These are phyloP conservation scores for Syzygium syzygioides DNA, from an alignment of 441 rosid species.

Conservation along the genomic window DNA sequence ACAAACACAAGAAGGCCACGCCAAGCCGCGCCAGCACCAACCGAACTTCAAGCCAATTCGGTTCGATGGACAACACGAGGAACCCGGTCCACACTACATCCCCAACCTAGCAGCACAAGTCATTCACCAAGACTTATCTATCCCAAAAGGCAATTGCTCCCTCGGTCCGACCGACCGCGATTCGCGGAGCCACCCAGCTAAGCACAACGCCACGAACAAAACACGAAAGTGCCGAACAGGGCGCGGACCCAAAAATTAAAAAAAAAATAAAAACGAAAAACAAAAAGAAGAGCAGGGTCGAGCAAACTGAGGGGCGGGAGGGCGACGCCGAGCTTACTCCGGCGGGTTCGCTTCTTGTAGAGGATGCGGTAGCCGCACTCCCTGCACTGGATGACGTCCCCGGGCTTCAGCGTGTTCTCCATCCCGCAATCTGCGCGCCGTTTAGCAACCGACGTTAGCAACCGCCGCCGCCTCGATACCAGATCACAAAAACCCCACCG, in stretches of 20 bases:
- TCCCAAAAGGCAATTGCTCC: not conserved
- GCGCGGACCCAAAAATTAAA: not conserved
- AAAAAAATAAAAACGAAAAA: too few relatives aligned
- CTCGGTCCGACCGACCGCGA: not conserved
- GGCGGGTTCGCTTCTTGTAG: conserved; percentile 90
- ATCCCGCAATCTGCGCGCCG: not conserved
- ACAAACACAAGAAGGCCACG: not conserved
- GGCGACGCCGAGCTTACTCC: not conserved
- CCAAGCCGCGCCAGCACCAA: not conserved
- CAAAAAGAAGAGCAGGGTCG: not conserved
- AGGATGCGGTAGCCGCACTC: conserved; percentile 96
- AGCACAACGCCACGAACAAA: not conserved
- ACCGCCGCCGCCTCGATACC: not conserved
- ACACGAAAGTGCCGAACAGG: not conserved
- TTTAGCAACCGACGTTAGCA: not conserved
- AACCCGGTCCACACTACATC: not conserved
- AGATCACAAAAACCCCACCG: not conserved
- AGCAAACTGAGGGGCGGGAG: not conserved
- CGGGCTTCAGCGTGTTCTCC: conserved; percentile 60
- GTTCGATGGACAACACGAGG: not conserved
- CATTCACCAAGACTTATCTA: not conserved
- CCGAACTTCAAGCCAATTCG: not conserved
- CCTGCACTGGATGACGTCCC: conserved; percentile 88
- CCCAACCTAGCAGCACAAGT: not conserved
- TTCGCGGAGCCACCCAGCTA: not conserved